A percentile compares a stretch with the other conserved stretches of the same genome.
Conservation (phyloP, 2,329 filamentous ascomycete genomes). For the Hymenoscyphus scutula region DNA sequence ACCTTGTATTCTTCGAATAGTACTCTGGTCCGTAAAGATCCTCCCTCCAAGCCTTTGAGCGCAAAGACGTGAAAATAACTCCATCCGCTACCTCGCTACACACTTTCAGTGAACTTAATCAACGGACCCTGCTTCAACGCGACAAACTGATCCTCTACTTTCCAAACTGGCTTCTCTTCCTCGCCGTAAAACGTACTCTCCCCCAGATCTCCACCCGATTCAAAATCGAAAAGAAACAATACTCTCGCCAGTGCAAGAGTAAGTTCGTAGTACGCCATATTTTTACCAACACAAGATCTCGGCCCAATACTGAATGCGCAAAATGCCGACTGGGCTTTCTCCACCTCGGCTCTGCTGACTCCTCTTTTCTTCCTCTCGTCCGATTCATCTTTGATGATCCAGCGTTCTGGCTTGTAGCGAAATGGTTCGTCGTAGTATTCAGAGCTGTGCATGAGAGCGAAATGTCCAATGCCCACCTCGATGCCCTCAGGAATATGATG, state of each 20-base stretch:
- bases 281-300: conserved; percentile 31
- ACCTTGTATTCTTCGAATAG: no score
- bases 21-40: no score
- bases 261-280: conserved; percentile 32
- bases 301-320: conserved; percentile 32
- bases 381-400: conserved; percentile 35
- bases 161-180: no score
- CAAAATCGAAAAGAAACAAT: conserved; percentile 21
- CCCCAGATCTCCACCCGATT: not conserved
- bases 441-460: conserved; percentile 44
- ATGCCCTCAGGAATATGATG: conserved; percentile 40
- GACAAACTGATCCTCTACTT: not conserved
- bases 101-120: conserved; percentile 2
- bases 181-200: not conserved
- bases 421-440: conserved; percentile 43
- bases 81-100: not conserved
- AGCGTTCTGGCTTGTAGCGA: conserved; percentile 44
- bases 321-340: conserved; percentile 14
- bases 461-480: conserved; percentile 43
- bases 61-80: no score
- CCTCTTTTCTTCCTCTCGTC: not conserved
- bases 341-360: not conserved
- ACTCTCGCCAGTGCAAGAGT: conserved; percentile 27
- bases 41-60: no score
- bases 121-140: conserved; percentile 3